These are phyloP conservation scores for Ophiostoma ips DNA, from an alignment of 2,329 filamentous ascomycete genomes.

Conservation along the genomic window DNA sequence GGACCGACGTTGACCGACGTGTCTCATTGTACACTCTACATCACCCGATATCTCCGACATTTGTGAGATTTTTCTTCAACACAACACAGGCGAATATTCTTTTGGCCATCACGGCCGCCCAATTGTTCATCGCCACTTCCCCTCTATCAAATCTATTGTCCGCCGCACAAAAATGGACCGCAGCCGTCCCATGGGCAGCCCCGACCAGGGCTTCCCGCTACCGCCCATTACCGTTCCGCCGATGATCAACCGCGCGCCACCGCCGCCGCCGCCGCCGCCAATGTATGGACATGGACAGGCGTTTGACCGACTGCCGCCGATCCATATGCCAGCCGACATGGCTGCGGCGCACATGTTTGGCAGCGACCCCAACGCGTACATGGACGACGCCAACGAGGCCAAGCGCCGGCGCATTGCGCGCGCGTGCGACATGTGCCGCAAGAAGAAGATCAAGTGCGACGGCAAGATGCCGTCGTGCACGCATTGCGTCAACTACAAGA, in stretches of 20 bases:
- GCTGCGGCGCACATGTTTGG: constrained; percentile 43
- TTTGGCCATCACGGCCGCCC: no score
- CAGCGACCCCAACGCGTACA: constrained; percentile 35
- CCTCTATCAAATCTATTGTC: no score
- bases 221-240: constrained; percentile 39
- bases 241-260: constrained; percentile 51
- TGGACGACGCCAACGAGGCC: constrained; percentile 61
- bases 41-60: background rate
- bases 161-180: constrained; percentile 29
- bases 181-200: constrained; percentile 26
- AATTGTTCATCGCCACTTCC: no score
- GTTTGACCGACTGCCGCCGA: constrained; percentile 44
- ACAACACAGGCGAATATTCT: no score
- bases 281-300: constrained; percentile 47
- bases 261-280: constrained; percentile 50
- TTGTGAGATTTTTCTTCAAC: background rate
- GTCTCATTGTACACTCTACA: no score
- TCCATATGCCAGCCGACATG: constrained; percentile 43
- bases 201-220: constrained; percentile 40
- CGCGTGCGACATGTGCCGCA: constrained; percentile 70
- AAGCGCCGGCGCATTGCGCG: constrained; percentile 82
- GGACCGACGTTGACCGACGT: background rate
- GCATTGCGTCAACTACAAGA: constrained; percentile 96
- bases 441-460: constrained; percentile 96
- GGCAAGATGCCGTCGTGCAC: constrained; percentile 90